phyloP scores from a whole-genome alignment of 106 monocot species.

The Triglochin maritima region DNA sequence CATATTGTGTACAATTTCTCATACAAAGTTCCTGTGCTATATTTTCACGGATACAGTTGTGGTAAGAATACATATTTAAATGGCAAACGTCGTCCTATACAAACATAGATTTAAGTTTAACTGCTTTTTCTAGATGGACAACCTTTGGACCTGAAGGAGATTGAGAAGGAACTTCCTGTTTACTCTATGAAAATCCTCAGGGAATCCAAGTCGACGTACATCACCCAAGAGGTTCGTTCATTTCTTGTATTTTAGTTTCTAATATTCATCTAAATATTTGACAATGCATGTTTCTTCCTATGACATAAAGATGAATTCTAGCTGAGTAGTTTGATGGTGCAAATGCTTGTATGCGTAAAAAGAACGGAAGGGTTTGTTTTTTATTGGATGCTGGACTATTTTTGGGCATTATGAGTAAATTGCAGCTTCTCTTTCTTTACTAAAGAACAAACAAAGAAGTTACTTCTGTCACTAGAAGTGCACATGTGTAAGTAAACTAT shows the following conservation, averaged over 20 bases:
- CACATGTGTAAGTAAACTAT: neutral
- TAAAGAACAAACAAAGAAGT: neutral
- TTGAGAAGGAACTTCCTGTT: slow-evolving; percentile 58
- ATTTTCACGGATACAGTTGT: slow-evolving; percentile 61
- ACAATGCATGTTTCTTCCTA: neutral
- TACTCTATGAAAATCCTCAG: slow-evolving; percentile 31
- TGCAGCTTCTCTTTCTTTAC: neutral
- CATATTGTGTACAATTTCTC: slow-evolving; percentile 85
- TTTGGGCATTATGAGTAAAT: neutral
- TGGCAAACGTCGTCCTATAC: neutral
- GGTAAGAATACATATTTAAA: slow-evolving; percentile 27
- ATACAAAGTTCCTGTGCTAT: slow-evolving; percentile 74
- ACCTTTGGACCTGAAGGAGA: slow-evolving; percentile 34
- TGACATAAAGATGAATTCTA: neutral
- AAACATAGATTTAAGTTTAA: neutral
- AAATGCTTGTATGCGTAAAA: neutral
- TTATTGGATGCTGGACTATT: neutral
- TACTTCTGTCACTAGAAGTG: neutral
- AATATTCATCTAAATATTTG: neutral
- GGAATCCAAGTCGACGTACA: slow-evolving; percentile 90
- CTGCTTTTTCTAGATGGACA: slow-evolving; percentile 46
- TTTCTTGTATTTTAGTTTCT: neutral
- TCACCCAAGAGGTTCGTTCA: slow-evolving; percentile 62
- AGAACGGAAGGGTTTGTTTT: neutral
- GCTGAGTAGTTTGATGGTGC: neutral